Base-by-base conservation (phyloP, 2,329 filamentous ascomycete species). In the Trichoderma citrinoviride region DNA sequence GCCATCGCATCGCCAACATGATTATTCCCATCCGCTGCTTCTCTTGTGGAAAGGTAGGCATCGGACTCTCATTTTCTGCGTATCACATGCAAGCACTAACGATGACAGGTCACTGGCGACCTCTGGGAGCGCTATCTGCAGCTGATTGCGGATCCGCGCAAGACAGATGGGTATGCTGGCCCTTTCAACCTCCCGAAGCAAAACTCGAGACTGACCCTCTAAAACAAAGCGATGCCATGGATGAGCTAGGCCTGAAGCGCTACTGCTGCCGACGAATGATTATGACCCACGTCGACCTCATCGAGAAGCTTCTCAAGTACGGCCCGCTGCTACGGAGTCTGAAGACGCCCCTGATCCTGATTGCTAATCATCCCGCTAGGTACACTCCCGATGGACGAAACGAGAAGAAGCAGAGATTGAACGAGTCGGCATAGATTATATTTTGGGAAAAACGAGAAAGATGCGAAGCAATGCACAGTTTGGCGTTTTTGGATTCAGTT, bases 251-350 rank as follows among this genome's bases (percentile, higher is more conserved):
- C 64, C 90, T 96, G 74, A 94, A 92, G 80, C 88, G 95, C 72
- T 99, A 99, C 83, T 99, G 95, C 86, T 99, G 95, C 82, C 91
- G 95, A 72, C 90, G 95, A 74, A 99, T 99, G 95, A 88, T 99
- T 78, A 97, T 99, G 91, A 99, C 95, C 66, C 95, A 99, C 80
- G 95, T 99, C 73, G 95, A 99, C 77, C 84, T 99, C 68, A 97
- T 99, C 72, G 95, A 99, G 84, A 99, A 99, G 81, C 87, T 99
- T 57, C 87, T 99, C 70, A 92, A 94, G 91, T 96, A 88, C 71
- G 86, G 21, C 41, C n/a, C n/a, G 25, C 46, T 33, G 40, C 44
- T 19, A 25, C 25, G n/a, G 17, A 14, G 43, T 29, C 5, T 8
- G 27, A 19, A 40, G 19, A 46, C 40, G 3, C 41, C 55, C 64